A percentile compares a stretch with the other conserved stretches of the same genome.
Evolutionary conservation across 192 early-diverging fungal species (phyloP).

Genomic region (Entomortierella lignicola): DNA sequence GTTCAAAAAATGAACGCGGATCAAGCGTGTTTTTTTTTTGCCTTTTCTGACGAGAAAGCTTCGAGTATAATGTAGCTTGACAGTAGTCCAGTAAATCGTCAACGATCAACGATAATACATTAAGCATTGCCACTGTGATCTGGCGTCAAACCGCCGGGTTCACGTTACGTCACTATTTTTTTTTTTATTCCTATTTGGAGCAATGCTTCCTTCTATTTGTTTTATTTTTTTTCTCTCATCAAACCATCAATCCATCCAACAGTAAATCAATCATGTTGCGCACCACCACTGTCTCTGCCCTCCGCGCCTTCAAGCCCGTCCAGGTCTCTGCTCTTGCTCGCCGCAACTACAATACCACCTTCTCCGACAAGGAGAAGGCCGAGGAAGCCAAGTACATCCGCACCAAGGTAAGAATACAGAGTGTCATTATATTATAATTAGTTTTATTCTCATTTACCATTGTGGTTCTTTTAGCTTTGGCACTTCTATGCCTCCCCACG

Average conservation of each 20-base stretch:
- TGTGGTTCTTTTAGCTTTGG: no score
- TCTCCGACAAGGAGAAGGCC: slow-evolving; percentile 44
- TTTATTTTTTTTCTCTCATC: slow-evolving; percentile 1
- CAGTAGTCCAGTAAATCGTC: no score
- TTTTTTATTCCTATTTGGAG: no score
- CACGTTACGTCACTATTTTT: no score
- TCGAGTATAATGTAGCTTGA: no score
- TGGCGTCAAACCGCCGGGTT: no score
- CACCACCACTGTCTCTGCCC: slow-evolving; percentile 41
- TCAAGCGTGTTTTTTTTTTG: no score
- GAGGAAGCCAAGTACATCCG: slow-evolving; percentile 46
- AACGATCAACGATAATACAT: no score
- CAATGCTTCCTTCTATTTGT: neutral
- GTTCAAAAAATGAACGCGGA: no score
- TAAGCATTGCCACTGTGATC: no score
- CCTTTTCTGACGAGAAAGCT: no score
- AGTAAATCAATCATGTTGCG: slow-evolving; percentile 46
- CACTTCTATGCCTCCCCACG: no score
- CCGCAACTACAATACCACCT: slow-evolving; percentile 24
- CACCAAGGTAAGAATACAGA: slow-evolving; percentile 24
- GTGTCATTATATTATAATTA: neutral
- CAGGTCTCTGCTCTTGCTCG: slow-evolving; percentile 42
- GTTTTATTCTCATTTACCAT: neutral
- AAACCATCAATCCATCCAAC: neutral
- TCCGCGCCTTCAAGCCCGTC: slow-evolving; percentile 53